phyloP scores from a whole-genome alignment of 495 filamentous ascomycete species.

The Annulohypoxylon stygium region DNA sequence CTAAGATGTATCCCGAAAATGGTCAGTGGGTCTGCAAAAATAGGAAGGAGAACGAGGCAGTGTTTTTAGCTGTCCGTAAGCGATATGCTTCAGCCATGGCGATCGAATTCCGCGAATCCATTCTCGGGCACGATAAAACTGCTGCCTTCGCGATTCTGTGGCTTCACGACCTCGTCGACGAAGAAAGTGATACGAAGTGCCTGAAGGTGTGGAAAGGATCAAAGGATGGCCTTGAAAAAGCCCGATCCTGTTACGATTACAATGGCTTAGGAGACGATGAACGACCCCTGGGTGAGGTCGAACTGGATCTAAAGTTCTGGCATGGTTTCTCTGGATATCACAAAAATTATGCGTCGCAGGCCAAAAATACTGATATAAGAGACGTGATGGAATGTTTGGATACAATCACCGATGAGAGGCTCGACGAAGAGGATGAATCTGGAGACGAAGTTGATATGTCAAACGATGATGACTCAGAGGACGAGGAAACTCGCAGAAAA shows the following conservation, averaged over 20 bases:
- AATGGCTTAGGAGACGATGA: conserved; percentile 58
- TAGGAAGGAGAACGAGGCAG: conserved; percentile 57
- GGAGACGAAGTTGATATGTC: conserved; percentile 53
- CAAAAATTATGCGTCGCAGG: conserved; percentile 60
- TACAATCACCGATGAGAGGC: conserved; percentile 67
- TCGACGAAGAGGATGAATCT: conserved; percentile 53
- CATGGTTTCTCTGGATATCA: conserved; percentile 70
- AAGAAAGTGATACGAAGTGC: conserved; percentile 66
- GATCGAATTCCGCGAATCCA: conserved; percentile 70
- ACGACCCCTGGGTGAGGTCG: conserved; percentile 67
- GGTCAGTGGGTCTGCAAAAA: conserved; percentile 53
- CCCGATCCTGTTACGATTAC: conserved; percentile 55
- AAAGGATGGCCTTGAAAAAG: conserved; percentile 60
- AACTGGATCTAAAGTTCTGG: conserved; percentile 67
- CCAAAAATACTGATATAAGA: conserved; percentile 62
- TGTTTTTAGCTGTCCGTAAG: conserved; percentile 70
- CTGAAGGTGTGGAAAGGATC: conserved; percentile 70
- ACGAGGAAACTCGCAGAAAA: conserved; percentile 45
- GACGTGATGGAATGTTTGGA: conserved; percentile 74
- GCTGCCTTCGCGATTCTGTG: conserved; percentile 74
- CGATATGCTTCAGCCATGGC: conserved; percentile 71
- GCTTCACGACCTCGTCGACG: conserved; percentile 74
- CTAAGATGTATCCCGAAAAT: conserved; percentile 66
- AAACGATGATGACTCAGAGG: conserved; percentile 46
- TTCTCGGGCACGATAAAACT: conserved; percentile 64